A percentile compares a stretch with the other conserved stretches of the same genome.
Evolutionary conservation across 2,329 filamentous ascomycete species (phyloP).

Genomic region (Zalaria sp.): DNA sequence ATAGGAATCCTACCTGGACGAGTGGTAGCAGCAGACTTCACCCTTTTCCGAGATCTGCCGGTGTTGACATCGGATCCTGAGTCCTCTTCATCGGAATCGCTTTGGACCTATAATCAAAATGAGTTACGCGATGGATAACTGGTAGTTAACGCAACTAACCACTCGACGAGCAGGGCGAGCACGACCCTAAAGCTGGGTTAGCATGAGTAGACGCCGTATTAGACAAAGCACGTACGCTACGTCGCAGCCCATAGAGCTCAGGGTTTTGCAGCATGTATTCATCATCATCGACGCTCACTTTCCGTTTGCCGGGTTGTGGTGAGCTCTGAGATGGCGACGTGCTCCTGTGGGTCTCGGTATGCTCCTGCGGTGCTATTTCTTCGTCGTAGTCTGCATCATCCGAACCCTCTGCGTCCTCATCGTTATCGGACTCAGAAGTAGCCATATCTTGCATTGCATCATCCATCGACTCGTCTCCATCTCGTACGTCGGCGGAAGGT

Average conservation of each 20-base stretch:
- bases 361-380: slow-evolving; percentile 35
- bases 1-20: slow-evolving; percentile 39
- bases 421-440: slow-evolving; percentile 32
- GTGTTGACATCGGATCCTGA: slow-evolving; percentile 64
- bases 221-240: slow-evolving; percentile 56
- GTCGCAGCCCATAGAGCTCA: slow-evolving; percentile 82
- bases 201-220: slow-evolving; percentile 7
- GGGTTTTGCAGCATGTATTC: slow-evolving; percentile 83
- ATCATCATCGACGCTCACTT: slow-evolving; percentile 49
- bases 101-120: slow-evolving; percentile 35
- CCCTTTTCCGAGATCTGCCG: slow-evolving; percentile 45
- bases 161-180: slow-evolving; percentile 48
- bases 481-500: slow-evolving; percentile 21
- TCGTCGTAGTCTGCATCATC: slow-evolving; percentile 61
- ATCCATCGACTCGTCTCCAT: slow-evolving; percentile 21
- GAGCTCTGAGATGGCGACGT: slow-evolving; percentile 47
- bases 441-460: slow-evolving; percentile 30
- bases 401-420: slow-evolving; percentile 35
- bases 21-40: slow-evolving; percentile 48
- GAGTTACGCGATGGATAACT: too few relatives aligned
- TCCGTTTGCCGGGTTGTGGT: slow-evolving; percentile 56
- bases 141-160: slow-evolving; percentile 25
- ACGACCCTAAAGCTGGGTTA: slow-evolving; percentile 35
- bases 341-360: slow-evolving; percentile 9
- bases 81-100: slow-evolving; percentile 46